Evolutionary conservation across 148 eudicot genomes (phyloP).

Genomic region (Cornus controversa): DNA sequence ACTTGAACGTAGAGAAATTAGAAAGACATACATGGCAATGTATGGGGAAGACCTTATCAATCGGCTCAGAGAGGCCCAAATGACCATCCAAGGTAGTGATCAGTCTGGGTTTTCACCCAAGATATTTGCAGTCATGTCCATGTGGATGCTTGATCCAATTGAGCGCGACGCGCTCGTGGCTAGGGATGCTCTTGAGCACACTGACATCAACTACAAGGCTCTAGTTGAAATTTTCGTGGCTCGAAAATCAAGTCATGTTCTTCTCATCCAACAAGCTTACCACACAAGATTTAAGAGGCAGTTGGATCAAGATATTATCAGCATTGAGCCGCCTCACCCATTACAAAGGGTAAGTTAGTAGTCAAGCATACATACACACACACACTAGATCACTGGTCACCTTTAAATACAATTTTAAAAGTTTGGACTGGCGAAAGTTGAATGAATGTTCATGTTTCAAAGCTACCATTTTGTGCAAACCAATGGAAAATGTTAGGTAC

Average conservation of each 20-base stretch:
- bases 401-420: no score
- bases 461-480: no score
- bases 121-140: constrained; percentile 29
- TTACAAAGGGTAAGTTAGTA: constrained; percentile 54
- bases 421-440: no score
- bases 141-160: constrained; percentile 51
- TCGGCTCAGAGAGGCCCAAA: constrained; percentile 27
- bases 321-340: constrained; percentile 73
- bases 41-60: constrained; percentile 48
- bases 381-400: no score
- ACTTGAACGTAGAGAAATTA: constrained; percentile 39
- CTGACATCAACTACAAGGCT: constrained; percentile 41
- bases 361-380: no score
- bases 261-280: constrained; percentile 64
- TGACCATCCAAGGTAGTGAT: background rate
- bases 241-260: constrained; percentile 71
- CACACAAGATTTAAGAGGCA: constrained; percentile 43
- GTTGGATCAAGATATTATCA: constrained; percentile 57
- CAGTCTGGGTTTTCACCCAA: background rate
- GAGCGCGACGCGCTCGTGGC: constrained; percentile 61
- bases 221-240: constrained; percentile 64
- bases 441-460: no score
- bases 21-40: constrained; percentile 49
- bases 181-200: constrained; percentile 56
- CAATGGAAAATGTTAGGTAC: no score